Percentiles rank a stretch among this genome's conserved stretches.
Evolutionary conservation across 1,284 basidiomycete species (phyloP).

Genomic region (Moesziomyces parantarcticus): DNA sequence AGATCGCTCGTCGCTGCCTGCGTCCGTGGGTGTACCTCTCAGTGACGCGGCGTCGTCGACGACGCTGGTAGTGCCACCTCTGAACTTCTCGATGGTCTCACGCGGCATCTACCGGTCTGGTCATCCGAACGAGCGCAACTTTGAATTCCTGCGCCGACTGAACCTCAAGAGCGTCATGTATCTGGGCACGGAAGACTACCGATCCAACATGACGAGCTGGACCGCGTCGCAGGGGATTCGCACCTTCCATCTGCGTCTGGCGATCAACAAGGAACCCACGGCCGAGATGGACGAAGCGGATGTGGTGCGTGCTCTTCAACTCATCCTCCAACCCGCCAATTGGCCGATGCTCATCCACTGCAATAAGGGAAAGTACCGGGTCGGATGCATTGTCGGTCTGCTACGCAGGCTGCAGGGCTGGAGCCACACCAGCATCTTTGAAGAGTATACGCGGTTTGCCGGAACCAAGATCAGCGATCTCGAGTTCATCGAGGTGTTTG

Average conservation of each 20-base stretch:
- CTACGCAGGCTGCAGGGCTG: conserved; percentile 63
- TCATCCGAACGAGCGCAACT: conserved; percentile 67
- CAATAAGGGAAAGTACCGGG: conserved; percentile 67
- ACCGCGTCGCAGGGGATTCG: conserved; percentile 42
- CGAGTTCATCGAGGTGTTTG: conserved; percentile 64
- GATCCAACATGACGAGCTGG: conserved; percentile 55
- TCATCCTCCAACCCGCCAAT: conserved; percentile 55
- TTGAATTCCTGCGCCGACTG: conserved; percentile 60
- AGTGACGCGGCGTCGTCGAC: conserved; percentile 10
- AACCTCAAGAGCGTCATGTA: conserved; percentile 61
- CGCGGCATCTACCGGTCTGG: conserved; percentile 64
- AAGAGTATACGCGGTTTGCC: conserved; percentile 65
- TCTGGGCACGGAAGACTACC: conserved; percentile 64
- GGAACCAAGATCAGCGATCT: conserved; percentile 62
- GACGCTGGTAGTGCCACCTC: conserved; percentile 60
- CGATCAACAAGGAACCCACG: conserved; percentile 66
- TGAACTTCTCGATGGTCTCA: conserved; percentile 66
- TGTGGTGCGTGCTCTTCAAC: conserved; percentile 51
- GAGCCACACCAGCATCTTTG: conserved; percentile 65
- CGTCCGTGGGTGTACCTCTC: not conserved
- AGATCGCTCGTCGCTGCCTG: not conserved
- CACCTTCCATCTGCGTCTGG: conserved; percentile 58
- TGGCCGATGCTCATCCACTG: conserved; percentile 65
- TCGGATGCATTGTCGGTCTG: conserved; percentile 62
- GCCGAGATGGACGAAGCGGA: conserved; percentile 62